A percentile compares a stretch with the other conserved stretches of the same genome.
These are phyloP conservation scores for Lycium ferocissimum DNA, from an alignment of 257 asterid species.

Conservation along the genomic window DNA sequence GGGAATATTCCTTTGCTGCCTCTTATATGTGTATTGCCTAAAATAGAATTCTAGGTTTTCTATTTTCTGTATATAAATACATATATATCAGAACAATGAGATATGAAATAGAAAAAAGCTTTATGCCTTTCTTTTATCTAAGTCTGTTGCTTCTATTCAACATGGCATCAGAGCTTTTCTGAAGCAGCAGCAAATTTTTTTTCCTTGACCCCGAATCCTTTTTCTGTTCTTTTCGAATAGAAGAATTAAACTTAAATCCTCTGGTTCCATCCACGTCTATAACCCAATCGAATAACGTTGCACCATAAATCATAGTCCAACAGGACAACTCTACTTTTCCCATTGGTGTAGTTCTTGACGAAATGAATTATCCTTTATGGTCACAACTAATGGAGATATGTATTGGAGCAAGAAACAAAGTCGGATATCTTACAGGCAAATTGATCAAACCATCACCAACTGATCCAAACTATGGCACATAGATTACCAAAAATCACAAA, in stretches of 20 bases:
- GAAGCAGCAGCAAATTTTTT: no score
- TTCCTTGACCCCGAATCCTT: no score
- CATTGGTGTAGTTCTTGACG: constrained; percentile 6
- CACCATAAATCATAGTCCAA: not conserved
- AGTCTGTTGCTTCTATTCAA: no score
- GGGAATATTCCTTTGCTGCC: no score
- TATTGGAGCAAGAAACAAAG: constrained; percentile 27
- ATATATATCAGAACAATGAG: no score
- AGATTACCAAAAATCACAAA: constrained; percentile 26
- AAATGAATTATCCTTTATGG: constrained; percentile 28
- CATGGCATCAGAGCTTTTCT: no score
- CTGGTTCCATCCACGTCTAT: not conserved
- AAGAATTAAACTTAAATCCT: not conserved
- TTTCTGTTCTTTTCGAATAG: no score
- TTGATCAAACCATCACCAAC: not conserved
- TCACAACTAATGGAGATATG: constrained; percentile 31
- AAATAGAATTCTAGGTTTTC: no score
- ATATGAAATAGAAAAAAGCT: no score
- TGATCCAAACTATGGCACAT: not conserved
- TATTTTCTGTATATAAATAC: no score
- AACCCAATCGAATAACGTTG: not conserved
- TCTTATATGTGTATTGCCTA: no score
- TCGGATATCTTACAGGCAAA: not conserved
- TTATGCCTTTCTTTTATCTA: no score
- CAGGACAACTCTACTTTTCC: constrained; percentile 16